Percentiles rank a stretch among this genome's conserved stretches.
Conservation (phyloP, 1,139 yeast species). For the Candida mesenterica region DNA sequence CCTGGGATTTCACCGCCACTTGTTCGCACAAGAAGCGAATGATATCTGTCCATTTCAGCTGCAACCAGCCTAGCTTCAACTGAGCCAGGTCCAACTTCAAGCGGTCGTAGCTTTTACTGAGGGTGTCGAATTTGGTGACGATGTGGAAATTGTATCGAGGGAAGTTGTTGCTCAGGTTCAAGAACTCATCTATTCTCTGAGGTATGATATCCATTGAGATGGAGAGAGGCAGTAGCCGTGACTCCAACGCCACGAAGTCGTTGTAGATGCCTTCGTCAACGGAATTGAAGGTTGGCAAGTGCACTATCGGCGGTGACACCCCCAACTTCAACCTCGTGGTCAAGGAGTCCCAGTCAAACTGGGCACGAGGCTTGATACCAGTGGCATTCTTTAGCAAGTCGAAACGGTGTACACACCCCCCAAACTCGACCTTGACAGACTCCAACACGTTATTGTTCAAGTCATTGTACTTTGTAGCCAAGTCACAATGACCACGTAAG, state of each 20-base stretch:
- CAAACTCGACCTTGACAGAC: constrained; percentile 51
- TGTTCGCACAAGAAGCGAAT: constrained; percentile 6
- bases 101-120: constrained; percentile 3
- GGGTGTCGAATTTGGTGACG: constrained; percentile 6
- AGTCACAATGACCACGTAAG: constrained; percentile 47
- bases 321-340: constrained; percentile 40
- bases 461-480: constrained; percentile 59
- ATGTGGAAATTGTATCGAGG: constrained; percentile 8
- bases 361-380: not conserved
- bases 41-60: constrained; percentile 10
- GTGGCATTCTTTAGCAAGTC: constrained; percentile 28
- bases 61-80: constrained; percentile 7
- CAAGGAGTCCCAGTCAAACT: constrained; percentile 20
- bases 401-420: constrained; percentile 40
- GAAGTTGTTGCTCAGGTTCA: constrained; percentile 8
- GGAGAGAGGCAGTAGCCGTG: constrained; percentile 47
- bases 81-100: constrained; percentile 45
- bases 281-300: constrained; percentile 33
- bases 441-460: constrained; percentile 50
- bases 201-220: constrained; percentile 43
- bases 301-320: constrained; percentile 41
- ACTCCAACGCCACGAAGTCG: constrained; percentile 30
- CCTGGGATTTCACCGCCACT: constrained; percentile 4
- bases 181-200: constrained; percentile 27
- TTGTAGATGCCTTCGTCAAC: constrained; percentile 30